Base-by-base conservation (phyloP, 2,329 filamentous ascomycete species). In the Penicillium sp. region DNA sequence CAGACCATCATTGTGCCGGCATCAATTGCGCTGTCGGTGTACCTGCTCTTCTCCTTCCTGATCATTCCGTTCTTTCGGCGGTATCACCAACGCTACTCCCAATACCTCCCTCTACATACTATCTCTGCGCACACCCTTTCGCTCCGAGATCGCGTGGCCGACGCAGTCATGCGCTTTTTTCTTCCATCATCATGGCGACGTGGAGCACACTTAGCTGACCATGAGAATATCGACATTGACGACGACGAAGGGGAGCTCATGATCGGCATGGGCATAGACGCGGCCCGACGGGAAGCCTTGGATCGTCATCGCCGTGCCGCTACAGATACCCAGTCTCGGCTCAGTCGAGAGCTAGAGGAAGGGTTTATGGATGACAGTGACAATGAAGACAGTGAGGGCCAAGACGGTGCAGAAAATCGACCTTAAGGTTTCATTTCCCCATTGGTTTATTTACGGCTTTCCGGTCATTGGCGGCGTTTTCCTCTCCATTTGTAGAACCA, bases 271-370 rank as follows among this genome's bases (percentile, higher is more conserved):
- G 80, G 85, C 48, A 82, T 89, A 40, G 78, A 84, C 60, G 65
- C 73, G 9, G 63, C 72, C 23, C 69, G 76, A 37, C 68, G 79
- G 48, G 77, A 78, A 56, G 77, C 74, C 2, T 58, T 79, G 56
- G 69, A 74, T 61, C 68, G 71, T 65, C 66, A 60, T 78, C 80
- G 54, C 73, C 79, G 52, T 75, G 74, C 47, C 67, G 76, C 63
- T 31, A 63, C 63, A n/a, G 72, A 71, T 29, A 73, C 59, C 47
- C 72, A 72, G 64, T 69, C 84, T 63, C 81, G 91, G 59, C 67
- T 96, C 58, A 93, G 90, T 71, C 81, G 90, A 74, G 91, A 96
- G 77, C 73, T 93, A 49, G 89, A 93, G 70, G 82, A 88, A 66
- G 88, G 87, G 0, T 90, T 90, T 68, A 83, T 84, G 73, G 88